Evolutionary conservation across 768 basidiomycete genomes (phyloP), one percentile per base, ranked within the genome.

Genomic region (Suillus weaverae): DNA sequence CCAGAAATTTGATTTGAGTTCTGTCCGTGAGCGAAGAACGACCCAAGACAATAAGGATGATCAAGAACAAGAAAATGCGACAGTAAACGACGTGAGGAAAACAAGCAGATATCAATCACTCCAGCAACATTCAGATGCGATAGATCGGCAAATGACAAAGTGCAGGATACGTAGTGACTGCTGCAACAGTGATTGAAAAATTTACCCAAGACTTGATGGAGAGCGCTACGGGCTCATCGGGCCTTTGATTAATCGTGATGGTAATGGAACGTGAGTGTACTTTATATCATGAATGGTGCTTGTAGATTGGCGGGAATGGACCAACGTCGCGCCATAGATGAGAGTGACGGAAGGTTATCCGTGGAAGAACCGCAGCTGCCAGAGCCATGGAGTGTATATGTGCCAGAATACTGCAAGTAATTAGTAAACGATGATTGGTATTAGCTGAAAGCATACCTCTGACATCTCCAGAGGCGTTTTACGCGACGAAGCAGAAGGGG

Each of bases 291-390:
- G 20, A 79, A 79, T 11, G 73, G 73, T 22, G 76, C 70, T 32
- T 76, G 76, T 33, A 73, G 68, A 22, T 67, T 76, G 6, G 74
- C 69, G n/a, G 78, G 70, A 48, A 68, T 71, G 2, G 79, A 74
- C 78, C 78, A 79, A 22, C 79, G 74, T 44, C 78, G 73, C n/a
- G 72, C 69, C 70, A 80, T 70, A 2, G 76, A 70, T 3, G 78
- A 77, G 57, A 78, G 79, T 55, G 76, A 69, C 0, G 75, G 74
- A 11, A 76, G 71, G 63, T 75, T 76, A 55, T 76, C 75, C 22
- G 76, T 68, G 4, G 74, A 67, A n/a, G 74, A 68, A 68, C 73
- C 65, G 53, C 74, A 77, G 69, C 68, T 71, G 67, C 67, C 69
- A 30, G 71, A 61, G 30, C 69, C 5, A 30, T 76, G 69, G 2